Evolutionary conservation across 768 basidiomycete genomes (phyloP).

Genomic region (Boletellus ananiceps): DNA sequence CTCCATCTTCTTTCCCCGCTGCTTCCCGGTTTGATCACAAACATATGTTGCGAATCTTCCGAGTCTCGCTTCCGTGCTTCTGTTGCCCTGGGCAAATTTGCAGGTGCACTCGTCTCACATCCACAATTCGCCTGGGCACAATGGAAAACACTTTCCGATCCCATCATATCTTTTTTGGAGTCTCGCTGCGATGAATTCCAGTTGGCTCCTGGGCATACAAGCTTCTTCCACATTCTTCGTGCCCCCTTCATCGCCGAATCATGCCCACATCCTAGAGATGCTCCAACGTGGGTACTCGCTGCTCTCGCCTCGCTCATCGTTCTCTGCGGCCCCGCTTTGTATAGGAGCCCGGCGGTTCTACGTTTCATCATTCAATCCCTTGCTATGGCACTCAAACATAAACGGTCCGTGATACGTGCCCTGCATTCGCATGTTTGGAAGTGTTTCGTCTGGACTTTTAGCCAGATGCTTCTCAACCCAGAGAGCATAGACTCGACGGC

Average conservation of each 20-base stretch:
- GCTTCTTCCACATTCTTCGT: conserved; percentile 26
- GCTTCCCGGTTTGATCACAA: conserved; percentile 19
- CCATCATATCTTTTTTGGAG: conserved; percentile 26
- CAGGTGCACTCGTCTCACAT: conserved; percentile 25
- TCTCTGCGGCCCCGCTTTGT: conserved; percentile 42
- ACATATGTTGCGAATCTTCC: conserved; percentile 10
- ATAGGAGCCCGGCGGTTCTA: conserved; percentile 35
- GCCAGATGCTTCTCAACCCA: conserved; percentile 31
- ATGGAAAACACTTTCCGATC: conserved; percentile 24
- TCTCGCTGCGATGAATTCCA: conserved; percentile 10
- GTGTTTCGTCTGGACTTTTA: conserved; percentile 54
- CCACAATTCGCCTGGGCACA: conserved; percentile 30
- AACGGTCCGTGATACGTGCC: conserved; percentile 31
- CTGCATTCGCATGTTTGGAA: conserved; percentile 48
- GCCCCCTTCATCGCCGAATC: conserved; percentile 26
- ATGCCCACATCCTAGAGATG: conserved; percentile 15
- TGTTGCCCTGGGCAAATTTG: conserved; percentile 23
- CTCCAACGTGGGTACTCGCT: conserved; percentile 43
- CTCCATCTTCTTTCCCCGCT: conserved; percentile 17
- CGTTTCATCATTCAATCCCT: conserved; percentile 38
- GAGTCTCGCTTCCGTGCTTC: conserved; percentile 22
- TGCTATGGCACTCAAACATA: conserved; percentile 30
- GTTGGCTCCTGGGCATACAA: neutral
- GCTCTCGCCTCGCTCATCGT: conserved; percentile 45
- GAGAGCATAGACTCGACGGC: conserved; percentile 27